phyloP scores from a whole-genome alignment of 768 basidiomycete species.

The Multifurca ochricompacta region DNA sequence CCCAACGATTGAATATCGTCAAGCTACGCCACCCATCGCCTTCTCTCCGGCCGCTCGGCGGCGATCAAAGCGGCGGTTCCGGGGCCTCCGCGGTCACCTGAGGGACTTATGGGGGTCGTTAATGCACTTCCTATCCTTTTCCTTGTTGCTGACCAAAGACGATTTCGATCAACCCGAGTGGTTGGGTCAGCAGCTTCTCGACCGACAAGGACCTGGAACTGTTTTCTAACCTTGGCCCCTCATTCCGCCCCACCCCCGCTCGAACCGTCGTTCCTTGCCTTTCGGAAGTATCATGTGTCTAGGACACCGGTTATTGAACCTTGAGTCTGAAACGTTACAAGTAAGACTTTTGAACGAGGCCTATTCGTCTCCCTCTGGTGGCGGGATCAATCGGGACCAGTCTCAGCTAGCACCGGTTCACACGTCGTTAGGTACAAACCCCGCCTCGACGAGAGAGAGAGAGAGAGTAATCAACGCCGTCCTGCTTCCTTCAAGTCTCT shows the following conservation, averaged over 20 bases:
- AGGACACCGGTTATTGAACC: not conserved
- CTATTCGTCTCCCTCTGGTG: no score
- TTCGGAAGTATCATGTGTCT: not conserved
- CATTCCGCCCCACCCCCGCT: not conserved
- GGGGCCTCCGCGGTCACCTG: not conserved
- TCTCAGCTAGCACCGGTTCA: no score
- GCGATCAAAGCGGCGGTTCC: not conserved
- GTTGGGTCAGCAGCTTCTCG: slow-evolving; percentile 1
- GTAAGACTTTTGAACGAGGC: no score
- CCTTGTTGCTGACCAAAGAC: not conserved
- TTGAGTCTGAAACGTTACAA: no score
- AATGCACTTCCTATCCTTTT: no score
- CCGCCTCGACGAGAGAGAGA: no score
- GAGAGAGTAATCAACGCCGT: no score
- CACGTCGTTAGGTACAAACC: no score
- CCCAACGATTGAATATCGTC: not conserved
- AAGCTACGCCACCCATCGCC: not conserved
- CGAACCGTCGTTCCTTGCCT: not conserved
- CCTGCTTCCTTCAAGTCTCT: no score
- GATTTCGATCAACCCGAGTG: not conserved
- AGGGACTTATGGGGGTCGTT: not conserved
- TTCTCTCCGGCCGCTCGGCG: not conserved
- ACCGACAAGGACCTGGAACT: not conserved
- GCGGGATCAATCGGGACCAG: no score
- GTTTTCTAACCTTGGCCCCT: not conserved